Conservation (phyloP, 2,329 filamentous ascomycete species). For the Podosphaera aphanis region DNA sequence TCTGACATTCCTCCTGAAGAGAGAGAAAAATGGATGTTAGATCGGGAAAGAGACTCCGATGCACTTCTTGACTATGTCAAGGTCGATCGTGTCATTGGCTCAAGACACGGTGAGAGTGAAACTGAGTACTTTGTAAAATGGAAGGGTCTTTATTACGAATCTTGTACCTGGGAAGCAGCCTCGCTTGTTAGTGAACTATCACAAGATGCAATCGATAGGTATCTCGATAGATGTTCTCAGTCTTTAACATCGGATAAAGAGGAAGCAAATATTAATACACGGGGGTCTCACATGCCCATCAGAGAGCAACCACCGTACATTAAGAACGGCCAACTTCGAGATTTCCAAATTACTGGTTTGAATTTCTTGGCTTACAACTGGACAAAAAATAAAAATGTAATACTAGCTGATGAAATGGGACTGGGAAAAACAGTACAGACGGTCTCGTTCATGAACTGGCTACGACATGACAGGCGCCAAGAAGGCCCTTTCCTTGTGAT, state of each 20-base stretch:
- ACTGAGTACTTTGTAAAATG: conserved; percentile 90
- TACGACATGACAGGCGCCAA: conserved; percentile 69
- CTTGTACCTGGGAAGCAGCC: conserved; percentile 78
- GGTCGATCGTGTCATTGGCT: conserved; percentile 77
- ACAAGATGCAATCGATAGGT: conserved; percentile 79
- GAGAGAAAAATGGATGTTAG: conserved; percentile 83
- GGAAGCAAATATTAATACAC: conserved; percentile 53
- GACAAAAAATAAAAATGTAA: conserved; percentile 84
- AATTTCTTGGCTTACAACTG: conserved; percentile 95
- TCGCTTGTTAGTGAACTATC: conserved; percentile 53
- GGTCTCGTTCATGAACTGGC: conserved; percentile 89
- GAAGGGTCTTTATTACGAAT: conserved; percentile 83
- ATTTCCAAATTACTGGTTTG: conserved; percentile 81
- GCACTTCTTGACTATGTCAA: conserved; percentile 74
- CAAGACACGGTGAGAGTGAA: conserved; percentile 55
- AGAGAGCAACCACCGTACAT: conserved; percentile 68
- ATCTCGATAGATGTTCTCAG: conserved; percentile 58
- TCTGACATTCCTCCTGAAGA: conserved; percentile 60
- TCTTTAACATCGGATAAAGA: conserved; percentile 58
- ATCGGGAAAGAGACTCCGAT: conserved; percentile 75
- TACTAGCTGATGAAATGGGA: conserved; percentile 96
- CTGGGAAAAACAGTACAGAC: conserved; percentile 96
- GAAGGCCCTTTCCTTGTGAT: conserved; percentile 92
- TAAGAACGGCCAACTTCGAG: conserved; percentile 59
- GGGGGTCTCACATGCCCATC: conserved; percentile 48